These are phyloP conservation scores for Apiospora phragmitis DNA, from an alignment of 2,329 filamentous ascomycete genomes.

Conservation along the genomic window DNA sequence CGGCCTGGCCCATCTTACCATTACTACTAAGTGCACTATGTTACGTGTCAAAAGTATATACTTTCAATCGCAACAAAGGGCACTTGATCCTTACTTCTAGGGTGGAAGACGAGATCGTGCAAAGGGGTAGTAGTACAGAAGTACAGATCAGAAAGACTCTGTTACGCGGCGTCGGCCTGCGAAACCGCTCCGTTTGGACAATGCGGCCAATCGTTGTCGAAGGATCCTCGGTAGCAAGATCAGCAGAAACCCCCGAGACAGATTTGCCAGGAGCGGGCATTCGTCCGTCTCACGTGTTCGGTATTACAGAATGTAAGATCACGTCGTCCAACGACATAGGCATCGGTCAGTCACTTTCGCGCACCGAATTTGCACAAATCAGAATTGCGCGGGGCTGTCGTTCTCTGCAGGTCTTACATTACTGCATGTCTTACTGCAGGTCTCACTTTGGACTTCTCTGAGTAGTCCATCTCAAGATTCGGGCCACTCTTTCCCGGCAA, in stretches of 20 bases:
- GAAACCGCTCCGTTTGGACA: neutral
- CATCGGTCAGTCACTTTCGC: neutral
- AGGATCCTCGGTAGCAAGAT: neutral
- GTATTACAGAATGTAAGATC: neutral
- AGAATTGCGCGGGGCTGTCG: neutral
- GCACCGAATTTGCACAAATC: neutral
- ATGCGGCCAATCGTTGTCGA: neutral
- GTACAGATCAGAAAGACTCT: neutral
- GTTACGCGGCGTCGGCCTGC: slow-evolving; percentile 1
- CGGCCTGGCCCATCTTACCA: neutral
- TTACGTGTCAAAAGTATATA: neutral
- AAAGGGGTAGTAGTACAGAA: neutral
- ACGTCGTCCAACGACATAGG: neutral
- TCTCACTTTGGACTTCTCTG: slow-evolving; percentile 9
- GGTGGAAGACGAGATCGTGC: neutral
- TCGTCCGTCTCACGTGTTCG: neutral
- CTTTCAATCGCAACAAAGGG: neutral
- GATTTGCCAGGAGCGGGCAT: neutral
- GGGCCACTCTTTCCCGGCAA: slow-evolving; percentile 2
- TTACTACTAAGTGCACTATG: neutral
- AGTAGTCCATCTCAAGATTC: slow-evolving; percentile 11
- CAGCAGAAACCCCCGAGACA: slow-evolving; percentile 8
- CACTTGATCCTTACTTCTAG: neutral
- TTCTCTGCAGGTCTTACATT: slow-evolving; percentile 10
- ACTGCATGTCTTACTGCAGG: slow-evolving; percentile 15